phyloP scores from a whole-genome alignment of 768 basidiomycete species.

The Antrodiella citrinella region DNA sequence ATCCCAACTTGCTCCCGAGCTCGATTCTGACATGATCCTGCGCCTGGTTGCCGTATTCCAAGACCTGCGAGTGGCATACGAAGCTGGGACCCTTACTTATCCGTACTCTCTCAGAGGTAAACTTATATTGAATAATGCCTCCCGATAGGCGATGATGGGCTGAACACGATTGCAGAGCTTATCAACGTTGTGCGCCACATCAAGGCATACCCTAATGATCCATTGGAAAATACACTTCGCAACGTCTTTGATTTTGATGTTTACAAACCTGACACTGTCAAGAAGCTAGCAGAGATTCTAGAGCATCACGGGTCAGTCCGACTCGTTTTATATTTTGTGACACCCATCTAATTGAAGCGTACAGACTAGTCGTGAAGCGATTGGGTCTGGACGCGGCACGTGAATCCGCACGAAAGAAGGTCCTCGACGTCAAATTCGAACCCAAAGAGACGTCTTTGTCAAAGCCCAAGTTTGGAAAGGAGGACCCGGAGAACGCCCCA shows the following conservation, averaged over 20 bases:
- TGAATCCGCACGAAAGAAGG: slow-evolving; percentile 38
- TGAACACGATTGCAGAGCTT: slow-evolving; percentile 33
- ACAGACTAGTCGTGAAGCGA: slow-evolving; percentile 44
- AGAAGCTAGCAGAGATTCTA: slow-evolving; percentile 50
- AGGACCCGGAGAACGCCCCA: slow-evolving; percentile 43
- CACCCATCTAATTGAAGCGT: not conserved
- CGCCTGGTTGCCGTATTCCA: slow-evolving; percentile 60
- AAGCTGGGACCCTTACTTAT: slow-evolving; percentile 49
- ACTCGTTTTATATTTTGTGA: too few species aligned
- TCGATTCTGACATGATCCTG: slow-evolving; percentile 42
- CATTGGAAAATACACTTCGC: slow-evolving; percentile 48
- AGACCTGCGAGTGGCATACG: slow-evolving; percentile 51
- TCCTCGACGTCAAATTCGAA: slow-evolving; percentile 49
- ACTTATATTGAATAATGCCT: not conserved
- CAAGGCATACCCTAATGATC: slow-evolving; percentile 50
- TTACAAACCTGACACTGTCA: slow-evolving; percentile 56
- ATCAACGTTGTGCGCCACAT: slow-evolving; percentile 61
- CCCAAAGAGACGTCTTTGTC: slow-evolving; percentile 40
- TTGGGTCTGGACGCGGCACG: slow-evolving; percentile 53
- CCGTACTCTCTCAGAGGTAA: slow-evolving; percentile 64
- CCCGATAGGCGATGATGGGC: not conserved
- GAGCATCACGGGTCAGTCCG: slow-evolving; percentile 49
- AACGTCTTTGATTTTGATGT: slow-evolving; percentile 70
- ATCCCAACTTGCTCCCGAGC: slow-evolving; percentile 52
- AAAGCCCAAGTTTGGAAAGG: slow-evolving; percentile 54